Evolutionary conservation across 257 asterid species (phyloP), one percentile per base, ranked within the genome.

Genomic region (Rubia yunnanensis): DNA sequence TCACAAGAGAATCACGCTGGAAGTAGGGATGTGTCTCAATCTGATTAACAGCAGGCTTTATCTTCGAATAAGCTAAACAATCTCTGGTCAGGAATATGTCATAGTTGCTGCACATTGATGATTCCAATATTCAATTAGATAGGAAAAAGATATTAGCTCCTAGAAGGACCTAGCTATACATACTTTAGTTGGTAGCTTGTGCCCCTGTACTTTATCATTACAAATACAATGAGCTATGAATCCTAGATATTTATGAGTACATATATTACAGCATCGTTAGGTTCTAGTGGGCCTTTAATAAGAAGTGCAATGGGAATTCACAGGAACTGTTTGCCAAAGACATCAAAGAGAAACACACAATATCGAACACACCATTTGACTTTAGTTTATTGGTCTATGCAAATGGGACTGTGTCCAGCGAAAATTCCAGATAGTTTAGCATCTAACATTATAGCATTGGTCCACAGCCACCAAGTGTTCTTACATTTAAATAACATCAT

Each of bases 11-110:
- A 46, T 81, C 87, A 11, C 95, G 87, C 60, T 84, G 95, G 79
- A 86, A 86, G 65, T 86, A 86, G 36, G 95, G 91, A 67, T 86
- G 91, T 38, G 88, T 77, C 63, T 86, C 95, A 0, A 86, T 77
- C 67, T 86, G 95, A 72, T 84, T 84, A 63, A 86, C 95, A 23
- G 91, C 84, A 49, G 95, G 95, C 80, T 82, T 84, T 56, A 86
- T 70, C 75, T 79, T 86, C 11, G 91, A 72, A 58, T 84, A 86
- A 68, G 95, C 91, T 59, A 86, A 69, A 76, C 88, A 86, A 72
- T 86, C 95, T 74, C 95, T 78, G 56, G 95, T 86, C 17, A 84
- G 81, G 71, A 82, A 78, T 57, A 84, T 66, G 71, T 78, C 85
- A 64, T 86, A 86, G 78, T 86, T 86, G 88, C 95, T 86, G 87